Base-by-base conservation (phyloP, 1,284 basidiomycete species). In the Cryptococcus sp. region DNA sequence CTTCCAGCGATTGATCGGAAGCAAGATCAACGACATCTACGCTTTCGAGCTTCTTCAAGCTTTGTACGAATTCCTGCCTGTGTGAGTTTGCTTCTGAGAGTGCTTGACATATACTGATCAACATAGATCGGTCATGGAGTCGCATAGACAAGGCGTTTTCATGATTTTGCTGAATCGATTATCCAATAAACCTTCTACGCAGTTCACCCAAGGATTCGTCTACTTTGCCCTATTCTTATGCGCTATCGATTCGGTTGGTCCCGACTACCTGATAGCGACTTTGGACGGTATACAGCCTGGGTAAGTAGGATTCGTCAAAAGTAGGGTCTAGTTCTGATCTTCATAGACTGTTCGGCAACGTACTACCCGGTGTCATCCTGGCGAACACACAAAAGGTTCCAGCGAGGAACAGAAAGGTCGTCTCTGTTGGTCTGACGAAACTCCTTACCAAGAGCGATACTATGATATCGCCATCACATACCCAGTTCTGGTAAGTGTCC, bases 41-140 rank as follows among this genome's bases (percentile, higher is more conserved):
- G 96, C 90, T 1, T 92, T 97, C 63, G 93, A 97, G 71, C 79
- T 98, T 14, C 72, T 99, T 50, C 85, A 93, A 63, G 83, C 85
- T 8, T 82, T 97, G 34, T 83, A 92, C 57, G 81, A 83, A 57
- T 77, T 84, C 62, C 82, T 93, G 7, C 85, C 88, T 46, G 79
- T 84, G 87, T 92, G 71, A 76, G 89, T 83, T 5, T 11, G 13
- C 4, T 2, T 38, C 38, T n/a, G 30, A 31, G 34, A 47, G n/a
- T 23, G 8, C 30, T 46, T 23, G 2, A 31, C 31, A 11, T 8
- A 46, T 8, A 30, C 58, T 62, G 48, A 58, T 56, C 4, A 11
- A 8, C 14, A 5, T 67, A 93, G 89, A 15, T 68, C 79, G 4
- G 79, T 83, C 23, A 79, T 97, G 66, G 82, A 83, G 56, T 83